Base-by-base conservation (phyloP, 495 filamentous ascomycete genomes). In the Penicillium dipodomyicola region DNA sequence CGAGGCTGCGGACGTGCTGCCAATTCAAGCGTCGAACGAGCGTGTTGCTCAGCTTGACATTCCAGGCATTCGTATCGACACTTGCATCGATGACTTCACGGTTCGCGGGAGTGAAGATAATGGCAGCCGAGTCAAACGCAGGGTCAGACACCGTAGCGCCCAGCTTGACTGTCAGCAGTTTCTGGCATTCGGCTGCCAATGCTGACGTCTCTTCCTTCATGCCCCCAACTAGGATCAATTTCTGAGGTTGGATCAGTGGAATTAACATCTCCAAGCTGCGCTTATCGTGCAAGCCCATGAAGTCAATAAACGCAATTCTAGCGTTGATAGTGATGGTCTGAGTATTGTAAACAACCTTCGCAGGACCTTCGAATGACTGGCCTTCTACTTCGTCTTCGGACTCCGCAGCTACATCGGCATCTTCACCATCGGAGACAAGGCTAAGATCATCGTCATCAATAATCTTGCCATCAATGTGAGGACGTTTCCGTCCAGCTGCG, bases 21-120 rank as follows among this genome's bases (percentile, higher is more conserved):
- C 95, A 97, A 66, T 89, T 90, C 22, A 99, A 76, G 23, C 87
- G 83, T 62, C 87, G 87, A 30, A 94, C 86, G 25, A 99, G 83
- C 40, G 80, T 75, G 56, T 92, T 89, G 54, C 88, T 90, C 29
- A 99, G 80, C 65, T 91, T 96, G 48, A 97, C 88, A 27, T 87
- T 86, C 94, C 94, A 99, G 22, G 94, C 93, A 67, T 97, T 97
- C 7, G 92, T 97, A 64, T 99, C 94, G 37, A 97, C 92, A 62
- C 92, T 96, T 14, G 93, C 94, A 68, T 97, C 85, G 47, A 97
- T 80, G 3, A 77, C 74, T 48, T 80, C 74, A 15, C 91, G 91
- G 35, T 88, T 77, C 12, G 65, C 68, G 2, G 95, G 94, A 0
- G 91, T 92, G 71, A 92, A 93, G 19, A 97, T 87, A 56, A 87